Evolutionary conservation across 345 rosid genomes (phyloP).

Genomic region (Populus tremula): DNA sequence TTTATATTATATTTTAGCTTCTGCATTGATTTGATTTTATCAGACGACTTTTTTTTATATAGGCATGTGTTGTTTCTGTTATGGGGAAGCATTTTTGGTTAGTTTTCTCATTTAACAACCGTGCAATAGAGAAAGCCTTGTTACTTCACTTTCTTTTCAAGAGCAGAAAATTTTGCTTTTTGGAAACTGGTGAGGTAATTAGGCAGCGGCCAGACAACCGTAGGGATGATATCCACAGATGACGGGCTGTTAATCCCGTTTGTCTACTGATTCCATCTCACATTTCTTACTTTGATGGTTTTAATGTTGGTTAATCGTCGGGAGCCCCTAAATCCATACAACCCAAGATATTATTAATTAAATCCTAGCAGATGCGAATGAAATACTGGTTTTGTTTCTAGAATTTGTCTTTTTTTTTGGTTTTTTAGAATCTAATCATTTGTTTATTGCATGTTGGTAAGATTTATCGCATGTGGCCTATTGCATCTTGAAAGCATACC

Average conservation of each 20-base stretch:
- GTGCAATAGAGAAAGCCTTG: conserved; percentile 43
- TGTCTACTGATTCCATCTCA: conserved; percentile 59
- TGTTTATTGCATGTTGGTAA: not conserved
- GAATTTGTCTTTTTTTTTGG: not conserved
- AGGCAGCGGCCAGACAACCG: conserved; percentile 73
- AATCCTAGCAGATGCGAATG: not conserved
- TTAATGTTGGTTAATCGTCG: not conserved
- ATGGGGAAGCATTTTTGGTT: conserved; percentile 11
- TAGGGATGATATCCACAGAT: conserved; percentile 61
- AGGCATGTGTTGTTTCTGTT: conserved; percentile 29
- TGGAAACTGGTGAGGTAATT: not conserved
- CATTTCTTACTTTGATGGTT: conserved; percentile 14
- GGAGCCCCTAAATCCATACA: not conserved
- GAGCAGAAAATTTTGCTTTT: conserved; percentile 6
- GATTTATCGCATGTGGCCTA: not conserved
- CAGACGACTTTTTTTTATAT: not conserved
- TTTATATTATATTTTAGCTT: not conserved
- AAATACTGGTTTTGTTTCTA: not conserved
- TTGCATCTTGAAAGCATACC: not conserved
- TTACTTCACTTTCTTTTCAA: conserved; percentile 4
- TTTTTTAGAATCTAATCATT: not conserved
- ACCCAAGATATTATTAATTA: not conserved
- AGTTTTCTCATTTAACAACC: conserved; percentile 30
- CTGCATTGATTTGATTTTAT: not conserved
- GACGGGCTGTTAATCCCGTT: conserved; percentile 32